These are phyloP conservation scores for Cicer cuneatum DNA, from an alignment of 306 rosid species.

Conservation along the genomic window DNA sequence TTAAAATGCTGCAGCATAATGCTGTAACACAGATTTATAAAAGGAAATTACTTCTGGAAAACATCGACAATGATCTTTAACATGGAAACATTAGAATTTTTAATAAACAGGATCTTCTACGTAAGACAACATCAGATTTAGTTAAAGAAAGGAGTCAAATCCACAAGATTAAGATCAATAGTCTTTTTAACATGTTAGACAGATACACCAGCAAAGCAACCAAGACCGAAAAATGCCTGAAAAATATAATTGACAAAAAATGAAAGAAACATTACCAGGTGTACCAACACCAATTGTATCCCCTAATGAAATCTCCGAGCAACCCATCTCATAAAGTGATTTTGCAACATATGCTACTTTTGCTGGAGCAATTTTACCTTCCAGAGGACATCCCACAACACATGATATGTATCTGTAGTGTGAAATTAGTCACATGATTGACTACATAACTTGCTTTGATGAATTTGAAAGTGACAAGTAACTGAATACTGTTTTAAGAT, in stretches of 20 bases:
- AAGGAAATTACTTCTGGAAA: conserved; percentile 12
- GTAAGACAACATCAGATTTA: conserved; percentile 25
- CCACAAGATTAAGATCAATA: conserved; percentile 32
- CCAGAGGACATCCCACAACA: conserved; percentile 92
- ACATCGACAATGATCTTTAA: conserved; percentile 7
- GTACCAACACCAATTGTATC: conserved; percentile 98
- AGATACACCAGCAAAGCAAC: conserved; percentile 21
- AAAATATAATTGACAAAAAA: conserved; percentile 17
- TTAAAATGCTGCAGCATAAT: too few species aligned
- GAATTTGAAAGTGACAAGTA: conserved; percentile 26
- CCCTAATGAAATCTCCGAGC: conserved; percentile 92
- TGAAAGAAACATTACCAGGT: conserved; percentile 68
- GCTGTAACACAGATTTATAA: conserved; percentile 3
- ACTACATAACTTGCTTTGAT: conserved; percentile 23
- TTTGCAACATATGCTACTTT: conserved; percentile 85
- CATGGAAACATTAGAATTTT: neutral
- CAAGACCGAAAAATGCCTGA: conserved; percentile 6
- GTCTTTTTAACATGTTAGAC: conserved; percentile 30
- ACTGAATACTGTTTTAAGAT: conserved; percentile 20
- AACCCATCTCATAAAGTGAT: conserved; percentile 81
- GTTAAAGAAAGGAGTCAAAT: conserved; percentile 16
- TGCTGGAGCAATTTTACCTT: conserved; percentile 78
- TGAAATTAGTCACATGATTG: conserved; percentile 15
- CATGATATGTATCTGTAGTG: conserved; percentile 80
- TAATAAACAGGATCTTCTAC: conserved; percentile 8